phyloP scores from a whole-genome alignment of 768 basidiomycete genomes.

The Boletus sensibilis region DNA sequence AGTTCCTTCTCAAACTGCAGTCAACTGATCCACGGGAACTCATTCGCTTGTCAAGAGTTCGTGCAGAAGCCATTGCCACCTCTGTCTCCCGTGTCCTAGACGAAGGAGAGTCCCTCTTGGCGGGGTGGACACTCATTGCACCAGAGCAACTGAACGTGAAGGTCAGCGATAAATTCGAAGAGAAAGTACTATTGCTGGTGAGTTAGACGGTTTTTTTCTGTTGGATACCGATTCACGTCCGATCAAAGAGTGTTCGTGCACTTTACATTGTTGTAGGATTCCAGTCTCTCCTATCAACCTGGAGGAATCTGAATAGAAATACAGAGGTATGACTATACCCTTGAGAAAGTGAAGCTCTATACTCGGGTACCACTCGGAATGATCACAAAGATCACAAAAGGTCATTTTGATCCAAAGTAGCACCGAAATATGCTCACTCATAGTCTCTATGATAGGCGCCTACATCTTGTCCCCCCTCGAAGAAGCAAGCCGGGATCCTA shows the following conservation, averaged over 20 bases:
- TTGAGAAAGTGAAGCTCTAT: slow-evolving; percentile 89
- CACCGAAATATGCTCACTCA: not conserved
- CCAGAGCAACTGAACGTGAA: slow-evolving; percentile 75
- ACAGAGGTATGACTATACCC: slow-evolving; percentile 90
- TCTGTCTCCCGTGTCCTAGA: slow-evolving; percentile 72
- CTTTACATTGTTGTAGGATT: slow-evolving; percentile 75
- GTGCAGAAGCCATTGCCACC: slow-evolving; percentile 90
- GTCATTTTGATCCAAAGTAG: slow-evolving; percentile 35
- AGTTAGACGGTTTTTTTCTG: slow-evolving; percentile 30
- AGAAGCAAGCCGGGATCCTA: slow-evolving; percentile 83
- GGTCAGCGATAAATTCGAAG: slow-evolving; percentile 82
- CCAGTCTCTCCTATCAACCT: not conserved
- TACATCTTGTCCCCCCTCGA: slow-evolving; percentile 95
- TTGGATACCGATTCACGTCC: slow-evolving; percentile 1
- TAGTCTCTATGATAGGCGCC: slow-evolving; percentile 53
- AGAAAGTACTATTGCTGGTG: slow-evolving; percentile 89
- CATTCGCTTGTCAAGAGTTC: slow-evolving; percentile 82
- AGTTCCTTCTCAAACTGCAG: slow-evolving; percentile 85
- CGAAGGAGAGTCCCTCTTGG: slow-evolving; percentile 74
- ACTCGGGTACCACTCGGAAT: slow-evolving; percentile 86
- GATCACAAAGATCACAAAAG: slow-evolving; percentile 75
- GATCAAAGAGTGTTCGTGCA: slow-evolving; percentile 42
- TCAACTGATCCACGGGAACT: slow-evolving; percentile 92
- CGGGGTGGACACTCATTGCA: slow-evolving; percentile 91
- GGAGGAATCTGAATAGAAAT: slow-evolving; percentile 5